Evolutionary conservation across 805 yeast genomes (phyloP), one percentile per base, ranked within the genome.

Genomic region (Brettanomyces sp.): DNA sequence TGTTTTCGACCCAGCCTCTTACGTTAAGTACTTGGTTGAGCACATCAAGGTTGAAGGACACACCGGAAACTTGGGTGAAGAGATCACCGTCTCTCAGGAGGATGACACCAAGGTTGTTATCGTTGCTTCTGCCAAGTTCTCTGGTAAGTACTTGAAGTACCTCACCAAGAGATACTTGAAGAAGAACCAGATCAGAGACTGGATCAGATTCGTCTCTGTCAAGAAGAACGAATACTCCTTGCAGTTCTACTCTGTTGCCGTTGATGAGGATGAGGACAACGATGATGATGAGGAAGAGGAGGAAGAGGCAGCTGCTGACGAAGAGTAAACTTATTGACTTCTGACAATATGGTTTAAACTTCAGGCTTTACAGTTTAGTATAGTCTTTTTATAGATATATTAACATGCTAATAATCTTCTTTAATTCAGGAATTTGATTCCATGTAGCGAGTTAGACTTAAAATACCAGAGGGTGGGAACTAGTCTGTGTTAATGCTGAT

Each of bases 81-180:
- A 83, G 69, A 81, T 93, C 79, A 77, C 90, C 56, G 88, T 91
- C 59, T 74, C 88, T 66, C 74, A 78, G 66, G 93, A 88, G 68
- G 95, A 90, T 68, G 76, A 81, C 79, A 82, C 84, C 77, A 80
- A 86, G 69, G 82, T 86, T 69, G 88, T 93, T 68, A 86, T 89
- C 69, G 80, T 77, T 59, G 77, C 97, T 59, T 81, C 84, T 74
- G 74, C 95, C 74, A 84, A 88, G 78, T 91, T 93, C 93, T 90
- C 97, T 62, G 99, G 99, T 78, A 91, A 95, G 80, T 93, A 93
- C 95, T 84, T 91, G 73, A 93, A 95, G 82, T 93, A 93, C 95
- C 80, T 93, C 72, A 87, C 98, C 68, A 95, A 93, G 89, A 91
- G 95, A 82, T 93, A 87, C 93, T 87, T 93, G 77, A 95, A 91